These are phyloP conservation scores for Gossypium gossypioides DNA, from an alignment of 441 rosid genomes.

Conservation along the genomic window DNA sequence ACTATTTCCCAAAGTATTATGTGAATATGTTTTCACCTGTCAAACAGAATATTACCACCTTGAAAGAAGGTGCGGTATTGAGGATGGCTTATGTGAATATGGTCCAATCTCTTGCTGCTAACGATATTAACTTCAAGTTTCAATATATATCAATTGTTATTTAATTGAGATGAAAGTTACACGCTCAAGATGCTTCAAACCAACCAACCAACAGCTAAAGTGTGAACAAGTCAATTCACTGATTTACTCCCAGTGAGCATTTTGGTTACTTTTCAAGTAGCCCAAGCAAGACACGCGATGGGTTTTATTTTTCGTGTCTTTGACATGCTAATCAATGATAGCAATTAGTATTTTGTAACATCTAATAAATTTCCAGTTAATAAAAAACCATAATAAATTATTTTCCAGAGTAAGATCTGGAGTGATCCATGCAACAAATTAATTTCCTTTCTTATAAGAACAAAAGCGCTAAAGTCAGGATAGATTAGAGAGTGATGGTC, in stretches of 20 bases:
- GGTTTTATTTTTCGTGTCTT: not conserved
- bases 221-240: not conserved
- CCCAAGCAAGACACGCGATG: not conserved
- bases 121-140: not conserved
- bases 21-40: not conserved
- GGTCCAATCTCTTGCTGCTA: not conserved
- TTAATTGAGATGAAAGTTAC: not conserved
- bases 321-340: not conserved
- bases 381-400: not conserved
- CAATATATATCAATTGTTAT: not conserved
- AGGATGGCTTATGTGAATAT: not conserved
- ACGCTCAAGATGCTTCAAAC: not conserved
- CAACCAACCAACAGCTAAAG: not conserved
- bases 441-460: not conserved
- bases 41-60: not conserved
- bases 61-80: not conserved
- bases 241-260: not conserved
- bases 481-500: slow-evolving; percentile 12
- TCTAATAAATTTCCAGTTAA: not conserved
- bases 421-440: not conserved
- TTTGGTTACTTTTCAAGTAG: not conserved
- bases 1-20: not conserved
- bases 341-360: not conserved
- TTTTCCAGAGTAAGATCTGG: not conserved
- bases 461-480: not conserved